Percentiles rank a stretch among this genome's conserved stretches.
Evolutionary conservation across 2,329 filamentous ascomycete species (phyloP).

Genomic region (Sordariomycetes sp.): DNA sequence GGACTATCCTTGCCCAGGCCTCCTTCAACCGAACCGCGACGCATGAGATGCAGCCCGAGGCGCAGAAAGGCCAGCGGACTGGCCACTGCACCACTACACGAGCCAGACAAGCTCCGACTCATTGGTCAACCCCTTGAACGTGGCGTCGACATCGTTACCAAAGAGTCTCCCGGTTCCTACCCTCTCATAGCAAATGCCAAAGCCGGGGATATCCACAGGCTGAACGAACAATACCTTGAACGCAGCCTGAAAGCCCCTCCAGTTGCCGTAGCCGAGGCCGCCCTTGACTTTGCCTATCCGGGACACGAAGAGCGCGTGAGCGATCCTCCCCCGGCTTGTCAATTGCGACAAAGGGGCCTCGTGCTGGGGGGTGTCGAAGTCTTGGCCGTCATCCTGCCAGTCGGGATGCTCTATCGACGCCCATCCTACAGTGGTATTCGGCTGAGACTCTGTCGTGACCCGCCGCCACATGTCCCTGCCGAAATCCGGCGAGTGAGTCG

Average conservation of each 20-base stretch:
- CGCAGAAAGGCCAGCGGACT: too few relatives aligned
- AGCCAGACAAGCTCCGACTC: too few relatives aligned
- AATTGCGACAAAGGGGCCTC: background rate
- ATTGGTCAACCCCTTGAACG: too few relatives aligned
- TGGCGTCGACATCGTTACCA: background rate
- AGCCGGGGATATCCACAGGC: background rate
- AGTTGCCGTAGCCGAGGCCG: background rate
- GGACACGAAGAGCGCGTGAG: background rate
- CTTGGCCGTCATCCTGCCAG: background rate
- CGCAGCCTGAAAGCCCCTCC: background rate
- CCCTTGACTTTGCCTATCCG: background rate
- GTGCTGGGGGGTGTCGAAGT: background rate
- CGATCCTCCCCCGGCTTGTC: background rate
- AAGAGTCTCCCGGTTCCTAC: background rate
- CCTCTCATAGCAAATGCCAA: background rate
- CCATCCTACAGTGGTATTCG: too few relatives aligned
- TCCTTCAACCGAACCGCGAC: too few relatives aligned
- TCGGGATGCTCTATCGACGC: background rate
- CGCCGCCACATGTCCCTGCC: background rate
- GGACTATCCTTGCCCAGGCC: too few relatives aligned
- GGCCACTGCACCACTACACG: too few relatives aligned
- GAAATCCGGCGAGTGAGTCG: background rate
- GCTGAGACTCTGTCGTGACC: background rate
- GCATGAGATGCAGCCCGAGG: too few relatives aligned
- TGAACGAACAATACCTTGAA: background rate